Base-by-base conservation (phyloP, 2,329 filamentous ascomycete genomes). In the Mycogone perniciosa region DNA sequence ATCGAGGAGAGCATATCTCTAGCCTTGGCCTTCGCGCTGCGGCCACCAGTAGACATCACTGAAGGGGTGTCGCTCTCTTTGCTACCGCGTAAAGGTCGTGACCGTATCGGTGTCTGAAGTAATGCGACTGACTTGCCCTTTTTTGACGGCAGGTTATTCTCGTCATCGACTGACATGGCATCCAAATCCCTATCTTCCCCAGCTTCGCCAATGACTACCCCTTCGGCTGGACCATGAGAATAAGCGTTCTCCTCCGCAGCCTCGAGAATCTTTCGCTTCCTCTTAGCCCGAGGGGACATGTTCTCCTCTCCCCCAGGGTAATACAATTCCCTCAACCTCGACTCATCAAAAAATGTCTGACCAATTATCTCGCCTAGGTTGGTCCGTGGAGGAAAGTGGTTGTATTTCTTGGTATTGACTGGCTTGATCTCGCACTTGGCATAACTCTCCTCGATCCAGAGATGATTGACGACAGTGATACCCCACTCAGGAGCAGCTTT, bases 391-490 rank as follows among this genome's bases (percentile, higher is more conserved):
- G 93, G 93, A 58, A 97, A 99, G 63, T 90, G 85, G 1, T 80
- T 89, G 64, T 95, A 99, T 56, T 86, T 85, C 7, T 79, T 75
- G 46, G 88, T 81, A 4, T 86, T 86, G 26, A 91, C 71, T 0
- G 81, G 80, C 64, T 89, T 86, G 52, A 86, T 73, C 62, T 87
- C 79, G 72, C 90, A 96, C 64, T 87, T 89, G 2, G 92, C 89
- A 64, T 97, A 99, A 68, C 90, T 95, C 64, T 99, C 93, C 67
- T 99, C 93, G 42, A 99, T 79, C 93, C 93, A 99, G 1, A 99
- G 76, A 65, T 99, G 93, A 66, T 97, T 99, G 60, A 96, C 75
- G 60, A 96, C 86, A 51, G 89, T 75, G 49, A 97, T 85, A 48
- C 86, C 86, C 93, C 93, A 99, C 69, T 97, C 93, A 54, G 82